Conservation (phyloP, 495 filamentous ascomycete species). For the Cryomyces minteri region DNA sequence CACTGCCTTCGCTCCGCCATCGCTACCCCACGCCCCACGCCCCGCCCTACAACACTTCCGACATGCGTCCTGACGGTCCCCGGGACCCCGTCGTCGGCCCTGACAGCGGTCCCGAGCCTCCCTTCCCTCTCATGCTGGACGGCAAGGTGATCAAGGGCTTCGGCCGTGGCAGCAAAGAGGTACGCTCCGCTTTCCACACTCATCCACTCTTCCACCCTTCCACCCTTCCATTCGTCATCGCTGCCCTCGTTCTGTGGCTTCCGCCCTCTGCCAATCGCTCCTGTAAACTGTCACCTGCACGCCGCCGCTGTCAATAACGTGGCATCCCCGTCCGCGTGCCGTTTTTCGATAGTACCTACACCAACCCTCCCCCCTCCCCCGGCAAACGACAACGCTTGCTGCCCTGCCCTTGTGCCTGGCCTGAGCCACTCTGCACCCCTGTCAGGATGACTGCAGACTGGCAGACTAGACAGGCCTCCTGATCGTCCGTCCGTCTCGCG, state of each 20-base stretch:
- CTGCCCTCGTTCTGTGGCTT: background rate
- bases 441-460: too few relatives aligned
- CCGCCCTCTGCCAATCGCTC: background rate
- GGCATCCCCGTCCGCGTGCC: too few relatives aligned
- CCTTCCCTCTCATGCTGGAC: constrained; percentile 65
- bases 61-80: background rate
- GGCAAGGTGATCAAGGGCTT: constrained; percentile 85
- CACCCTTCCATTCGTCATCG: background rate
- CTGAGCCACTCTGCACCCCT: too few relatives aligned
- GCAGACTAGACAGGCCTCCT: too few relatives aligned
- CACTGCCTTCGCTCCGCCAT: too few relatives aligned
- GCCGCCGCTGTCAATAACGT: constrained; percentile 4
- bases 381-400: too few relatives aligned
- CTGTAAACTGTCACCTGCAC: background rate
- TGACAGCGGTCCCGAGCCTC: constrained; percentile 47
- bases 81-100: constrained; percentile 40
- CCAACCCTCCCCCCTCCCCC: too few relatives aligned
- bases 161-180: constrained; percentile 80
- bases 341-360: too few relatives aligned
- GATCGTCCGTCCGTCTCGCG: too few relatives aligned
- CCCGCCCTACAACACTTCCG: too few relatives aligned
- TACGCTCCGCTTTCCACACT: constrained; percentile 11
- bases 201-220: background rate
- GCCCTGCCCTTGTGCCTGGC: too few relatives aligned
- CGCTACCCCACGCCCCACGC: too few relatives aligned